These are phyloP conservation scores for Mycena haematopus DNA, from an alignment of 768 basidiomycete genomes.

Conservation along the genomic window DNA sequence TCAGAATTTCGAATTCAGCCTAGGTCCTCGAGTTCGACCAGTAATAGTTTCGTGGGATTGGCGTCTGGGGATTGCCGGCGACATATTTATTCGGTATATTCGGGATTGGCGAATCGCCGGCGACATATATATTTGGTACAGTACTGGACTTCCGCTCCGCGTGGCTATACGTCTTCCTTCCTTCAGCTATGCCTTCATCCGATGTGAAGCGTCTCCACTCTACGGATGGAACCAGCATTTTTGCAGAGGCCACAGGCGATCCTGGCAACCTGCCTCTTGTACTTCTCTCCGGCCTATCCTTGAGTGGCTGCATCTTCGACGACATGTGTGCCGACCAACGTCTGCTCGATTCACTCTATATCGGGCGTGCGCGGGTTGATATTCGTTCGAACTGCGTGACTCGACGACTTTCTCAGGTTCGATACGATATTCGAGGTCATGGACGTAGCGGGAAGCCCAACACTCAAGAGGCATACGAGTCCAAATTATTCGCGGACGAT, in stretches of 20 bases:
- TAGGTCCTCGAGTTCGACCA: no score
- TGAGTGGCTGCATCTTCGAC: conserved; percentile 45
- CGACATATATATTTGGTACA: background rate
- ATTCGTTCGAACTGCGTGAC: background rate
- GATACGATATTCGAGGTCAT: conserved; percentile 44
- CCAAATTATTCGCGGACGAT: conserved; percentile 41
- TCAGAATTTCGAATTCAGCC: no score
- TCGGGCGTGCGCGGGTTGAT: conserved; percentile 27
- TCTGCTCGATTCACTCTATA: conserved; percentile 34
- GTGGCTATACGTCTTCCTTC: background rate
- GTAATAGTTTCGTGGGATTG: no score
- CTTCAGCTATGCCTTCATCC: conserved; percentile 9
- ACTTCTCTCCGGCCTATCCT: conserved; percentile 49
- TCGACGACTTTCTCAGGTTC: conserved; percentile 32
- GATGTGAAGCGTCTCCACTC: conserved; percentile 17
- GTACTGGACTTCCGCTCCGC: background rate
- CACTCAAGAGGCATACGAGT: conserved; percentile 35
- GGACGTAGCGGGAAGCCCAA: conserved; percentile 43
- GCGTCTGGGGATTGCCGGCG: no score
- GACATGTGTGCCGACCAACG: conserved; percentile 41
- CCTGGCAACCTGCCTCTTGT: conserved; percentile 44
- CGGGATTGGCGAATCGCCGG: no score
- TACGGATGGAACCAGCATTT: conserved; percentile 46
- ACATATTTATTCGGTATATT: no score
- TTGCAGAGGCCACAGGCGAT: conserved; percentile 47